phyloP scores from a whole-genome alignment of 1,284 basidiomycete species.

The Rhizoctonia solani region DNA sequence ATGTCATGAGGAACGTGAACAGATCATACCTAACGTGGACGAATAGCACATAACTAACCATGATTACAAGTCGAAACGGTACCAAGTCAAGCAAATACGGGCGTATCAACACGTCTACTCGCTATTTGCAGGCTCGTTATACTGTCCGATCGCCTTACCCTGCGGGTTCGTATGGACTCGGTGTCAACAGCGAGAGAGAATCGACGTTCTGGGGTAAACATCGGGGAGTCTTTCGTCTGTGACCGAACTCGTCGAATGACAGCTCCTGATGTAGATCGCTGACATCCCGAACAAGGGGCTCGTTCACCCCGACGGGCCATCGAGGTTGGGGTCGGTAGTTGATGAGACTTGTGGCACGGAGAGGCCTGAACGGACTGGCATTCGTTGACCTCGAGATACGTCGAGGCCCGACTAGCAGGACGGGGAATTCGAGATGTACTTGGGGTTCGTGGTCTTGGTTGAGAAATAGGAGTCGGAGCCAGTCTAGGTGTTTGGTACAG shows the following conservation, averaged over 20 bases:
- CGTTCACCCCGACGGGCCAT: not conserved
- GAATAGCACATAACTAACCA: no score
- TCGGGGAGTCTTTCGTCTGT: not conserved
- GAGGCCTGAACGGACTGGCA: not conserved
- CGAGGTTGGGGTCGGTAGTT: conserved; percentile 24
- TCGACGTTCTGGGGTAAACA: no score
- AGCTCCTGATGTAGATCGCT: no score
- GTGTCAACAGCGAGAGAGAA: no score
- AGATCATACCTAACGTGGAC: not conserved
- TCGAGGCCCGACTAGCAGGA: conserved; percentile 19
- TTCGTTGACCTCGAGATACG: not conserved
- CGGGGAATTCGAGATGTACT: conserved; percentile 21
- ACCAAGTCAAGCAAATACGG: conserved; percentile 11
- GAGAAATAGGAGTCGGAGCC: not conserved
- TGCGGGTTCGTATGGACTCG: no score
- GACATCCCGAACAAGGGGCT: not conserved
- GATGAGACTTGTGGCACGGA: conserved; percentile 1
- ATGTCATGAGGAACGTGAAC: not conserved
- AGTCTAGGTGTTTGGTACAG: no score
- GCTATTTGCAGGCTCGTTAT: not conserved
- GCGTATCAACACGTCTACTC: not conserved
- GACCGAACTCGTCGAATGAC: not conserved
- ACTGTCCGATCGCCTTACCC: conserved; percentile 12
- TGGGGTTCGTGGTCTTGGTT: not conserved
- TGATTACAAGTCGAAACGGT: not conserved